Evolutionary conservation across 306 rosid species (phyloP).

Genomic region (Cucumis melo): DNA sequence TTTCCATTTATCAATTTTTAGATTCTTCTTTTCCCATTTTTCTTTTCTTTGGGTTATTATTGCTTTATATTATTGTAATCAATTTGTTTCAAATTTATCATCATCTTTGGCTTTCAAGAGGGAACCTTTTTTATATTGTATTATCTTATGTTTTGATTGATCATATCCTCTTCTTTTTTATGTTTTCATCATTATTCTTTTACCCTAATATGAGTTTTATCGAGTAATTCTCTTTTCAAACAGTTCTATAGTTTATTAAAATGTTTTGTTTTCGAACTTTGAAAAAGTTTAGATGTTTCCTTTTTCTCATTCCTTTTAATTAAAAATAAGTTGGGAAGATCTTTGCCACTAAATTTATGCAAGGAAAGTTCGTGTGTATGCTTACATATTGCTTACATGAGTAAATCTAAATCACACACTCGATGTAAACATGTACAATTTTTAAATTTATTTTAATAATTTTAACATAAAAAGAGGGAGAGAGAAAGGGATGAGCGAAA

Average conservation of each 20-base stretch:
- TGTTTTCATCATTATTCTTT: not conserved
- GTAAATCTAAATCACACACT: no score
- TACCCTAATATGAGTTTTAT: not conserved
- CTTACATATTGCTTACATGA: no score
- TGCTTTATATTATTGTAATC: not conserved
- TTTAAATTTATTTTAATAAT: no score
- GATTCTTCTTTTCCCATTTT: constrained; percentile 1
- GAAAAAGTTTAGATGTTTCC: no score
- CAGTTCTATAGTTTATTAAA: not conserved
- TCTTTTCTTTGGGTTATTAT: not conserved
- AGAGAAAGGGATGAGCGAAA: no score
- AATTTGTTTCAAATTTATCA: not conserved
- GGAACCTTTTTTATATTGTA: not conserved
- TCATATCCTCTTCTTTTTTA: not conserved
- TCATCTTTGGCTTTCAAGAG: not conserved
- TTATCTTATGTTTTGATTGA: not conserved
- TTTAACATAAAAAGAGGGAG: no score
- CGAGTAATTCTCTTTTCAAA: not conserved
- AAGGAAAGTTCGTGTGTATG: no score
- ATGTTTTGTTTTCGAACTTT: no score
- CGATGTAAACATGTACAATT: no score
- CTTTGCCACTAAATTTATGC: no score
- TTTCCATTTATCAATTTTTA: not conserved
- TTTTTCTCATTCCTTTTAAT: no score
- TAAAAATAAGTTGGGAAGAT: no score